Evolutionary conservation across 2,329 filamentous ascomycete species (phyloP).

Genomic region (Epichloe hybrida): DNA sequence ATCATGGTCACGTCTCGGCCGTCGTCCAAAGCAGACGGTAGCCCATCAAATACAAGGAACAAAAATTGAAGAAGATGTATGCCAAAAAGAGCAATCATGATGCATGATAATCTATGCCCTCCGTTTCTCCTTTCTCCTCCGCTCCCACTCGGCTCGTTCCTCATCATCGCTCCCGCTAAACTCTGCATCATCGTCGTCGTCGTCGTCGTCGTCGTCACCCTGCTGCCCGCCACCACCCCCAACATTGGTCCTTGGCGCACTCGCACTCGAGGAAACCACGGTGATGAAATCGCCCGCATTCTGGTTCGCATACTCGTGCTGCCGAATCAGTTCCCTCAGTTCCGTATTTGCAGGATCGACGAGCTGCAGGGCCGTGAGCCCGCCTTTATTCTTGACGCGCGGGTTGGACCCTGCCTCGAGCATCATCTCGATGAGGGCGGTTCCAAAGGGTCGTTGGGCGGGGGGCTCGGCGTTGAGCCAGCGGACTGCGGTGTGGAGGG

Average conservation of each 20-base stretch:
- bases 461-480: conserved; percentile 59
- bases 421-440: conserved; percentile 62
- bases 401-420: conserved; percentile 59
- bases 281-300: conserved; percentile 45
- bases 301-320: conserved; percentile 53
- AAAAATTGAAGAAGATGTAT: background rate
- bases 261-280: conserved; percentile 9
- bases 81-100: background rate
- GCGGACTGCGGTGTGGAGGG: conserved; percentile 61
- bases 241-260: background rate
- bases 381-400: conserved; percentile 53
- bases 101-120: conserved; percentile 7
- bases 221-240: conserved; percentile 8
- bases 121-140: conserved; percentile 30
- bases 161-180: conserved; percentile 53
- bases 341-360: conserved; percentile 56
- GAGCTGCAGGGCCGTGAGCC: conserved; percentile 57
- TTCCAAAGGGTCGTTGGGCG: conserved; percentile 50
- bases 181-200: conserved; percentile 42
- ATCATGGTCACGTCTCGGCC: background rate
- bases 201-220: conserved; percentile 1
- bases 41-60: too few species aligned
- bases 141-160: conserved; percentile 48
- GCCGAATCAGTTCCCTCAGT: conserved; percentile 49
- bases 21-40: too few species aligned